Evolutionary conservation across 2,329 filamentous ascomycete species (phyloP).

Genomic region (Penicillium sp.): DNA sequence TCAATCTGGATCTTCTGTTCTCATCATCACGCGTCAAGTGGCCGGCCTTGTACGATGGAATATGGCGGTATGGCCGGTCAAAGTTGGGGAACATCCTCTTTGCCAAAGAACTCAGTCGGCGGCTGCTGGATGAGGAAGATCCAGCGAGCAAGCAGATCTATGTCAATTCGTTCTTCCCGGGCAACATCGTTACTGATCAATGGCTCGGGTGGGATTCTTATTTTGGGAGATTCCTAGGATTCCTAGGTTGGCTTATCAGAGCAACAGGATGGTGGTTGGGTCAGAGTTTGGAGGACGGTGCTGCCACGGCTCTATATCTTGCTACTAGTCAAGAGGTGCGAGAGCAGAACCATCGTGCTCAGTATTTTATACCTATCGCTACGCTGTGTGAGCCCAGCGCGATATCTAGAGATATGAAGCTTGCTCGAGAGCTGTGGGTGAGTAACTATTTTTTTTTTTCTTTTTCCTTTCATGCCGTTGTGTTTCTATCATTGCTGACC

Average conservation of each 20-base stretch:
- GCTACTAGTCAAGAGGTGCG: conserved; percentile 26
- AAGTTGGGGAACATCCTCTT: conserved; percentile 38
- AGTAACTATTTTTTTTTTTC: conserved; percentile 15
- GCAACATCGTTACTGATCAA: conserved; percentile 34
- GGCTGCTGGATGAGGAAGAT: conserved; percentile 22
- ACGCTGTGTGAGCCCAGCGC: conserved; percentile 25
- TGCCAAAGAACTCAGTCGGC: conserved; percentile 27
- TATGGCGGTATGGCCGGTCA: conserved; percentile 34
- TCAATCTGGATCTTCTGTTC: conserved; percentile 26
- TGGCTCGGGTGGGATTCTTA: conserved; percentile 30
- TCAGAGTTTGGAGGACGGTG: conserved; percentile 29
- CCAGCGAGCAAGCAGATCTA: conserved; percentile 25
- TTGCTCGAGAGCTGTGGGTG: conserved; percentile 39
- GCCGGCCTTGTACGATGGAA: conserved; percentile 21
- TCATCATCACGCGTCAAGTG: conserved; percentile 23
- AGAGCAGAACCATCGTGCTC: conserved; percentile 25
- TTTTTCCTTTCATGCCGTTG: too few relatives aligned
- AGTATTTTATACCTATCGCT: conserved; percentile 41
- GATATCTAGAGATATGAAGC: conserved; percentile 29
- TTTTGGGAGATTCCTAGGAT: conserved; percentile 21
- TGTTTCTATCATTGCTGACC: background rate
- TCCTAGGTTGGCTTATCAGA: conserved; percentile 23
- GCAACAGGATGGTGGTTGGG: conserved; percentile 22
- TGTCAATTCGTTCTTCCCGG: conserved; percentile 34
- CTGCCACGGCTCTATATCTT: conserved; percentile 32